A percentile compares a stretch with the other conserved stretches of the same genome.
Conservation (phyloP, 805 yeast genomes). For the Isabelozyma rhagii region DNA sequence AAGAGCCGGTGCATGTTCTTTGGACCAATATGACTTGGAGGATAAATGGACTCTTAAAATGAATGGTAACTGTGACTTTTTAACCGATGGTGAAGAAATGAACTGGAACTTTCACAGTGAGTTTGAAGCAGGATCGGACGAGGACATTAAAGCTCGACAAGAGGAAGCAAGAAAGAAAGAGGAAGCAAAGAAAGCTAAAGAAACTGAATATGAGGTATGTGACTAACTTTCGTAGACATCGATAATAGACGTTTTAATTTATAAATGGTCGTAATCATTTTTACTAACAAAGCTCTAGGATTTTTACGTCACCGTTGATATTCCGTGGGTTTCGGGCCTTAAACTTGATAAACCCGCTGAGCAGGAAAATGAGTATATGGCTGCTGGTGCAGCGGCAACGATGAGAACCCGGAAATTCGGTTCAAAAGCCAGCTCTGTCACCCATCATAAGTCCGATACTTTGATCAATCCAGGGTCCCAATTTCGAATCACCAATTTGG, state of each 20-base stretch:
- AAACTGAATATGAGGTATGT: constrained; percentile 24
- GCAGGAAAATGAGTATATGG: background rate
- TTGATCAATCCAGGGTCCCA: constrained; percentile 39
- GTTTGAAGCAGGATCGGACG: constrained; percentile 88
- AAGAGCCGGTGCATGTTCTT: constrained; percentile 81
- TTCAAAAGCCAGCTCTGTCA: background rate
- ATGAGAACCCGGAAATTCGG: background rate
- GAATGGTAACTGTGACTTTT: constrained; percentile 74
- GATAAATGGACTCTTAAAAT: constrained; percentile 56
- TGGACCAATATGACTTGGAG: constrained; percentile 53
- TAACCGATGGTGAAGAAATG: constrained; percentile 84
- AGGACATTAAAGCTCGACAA: constrained; percentile 63
- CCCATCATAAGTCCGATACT: constrained; percentile 9
- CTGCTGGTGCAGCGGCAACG: background rate
- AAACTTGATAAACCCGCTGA: background rate
- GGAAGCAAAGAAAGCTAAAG: constrained; percentile 6
- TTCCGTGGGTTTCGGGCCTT: constrained; percentile 16
- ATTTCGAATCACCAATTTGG: constrained; percentile 35
- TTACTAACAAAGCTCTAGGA: constrained; percentile 25
- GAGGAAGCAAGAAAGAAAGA: constrained; percentile 8
- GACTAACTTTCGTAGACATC: constrained; percentile 6
- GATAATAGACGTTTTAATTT: constrained; percentile 2
- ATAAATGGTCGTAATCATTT: constrained; percentile 3
- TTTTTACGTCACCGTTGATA: constrained; percentile 30
- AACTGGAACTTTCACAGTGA: constrained; percentile 80